Evolutionary conservation across 768 basidiomycete genomes (phyloP).

Genomic region (Amanita pseudoporphyria): DNA sequence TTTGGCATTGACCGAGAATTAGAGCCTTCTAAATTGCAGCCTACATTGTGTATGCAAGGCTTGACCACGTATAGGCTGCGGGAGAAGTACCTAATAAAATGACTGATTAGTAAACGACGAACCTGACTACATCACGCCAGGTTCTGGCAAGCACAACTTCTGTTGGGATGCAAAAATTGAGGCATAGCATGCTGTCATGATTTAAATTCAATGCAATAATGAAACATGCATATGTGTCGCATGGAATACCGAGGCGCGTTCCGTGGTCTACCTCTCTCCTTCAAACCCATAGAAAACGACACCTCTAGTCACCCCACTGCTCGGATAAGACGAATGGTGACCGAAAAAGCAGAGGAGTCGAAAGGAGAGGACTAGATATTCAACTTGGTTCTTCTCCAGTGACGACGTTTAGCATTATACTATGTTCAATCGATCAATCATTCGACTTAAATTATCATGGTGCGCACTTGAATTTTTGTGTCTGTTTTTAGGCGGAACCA

Average conservation of each 20-base stretch:
- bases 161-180: no score
- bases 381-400: constrained; percentile 99
- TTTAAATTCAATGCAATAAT: constrained; percentile 1
- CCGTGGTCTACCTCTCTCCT: not conserved
- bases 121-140: not conserved
- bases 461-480: constrained; percentile 80
- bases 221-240: constrained; percentile 1
- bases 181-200: not conserved
- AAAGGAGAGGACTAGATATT: constrained; percentile 54
- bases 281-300: constrained; percentile 1
- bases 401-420: constrained; percentile 95
- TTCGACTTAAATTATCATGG: constrained; percentile 5
- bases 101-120: not conserved
- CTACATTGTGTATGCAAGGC: no score
- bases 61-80: not conserved
- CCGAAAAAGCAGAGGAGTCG: not conserved
- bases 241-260: not conserved
- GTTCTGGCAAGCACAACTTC: no score
- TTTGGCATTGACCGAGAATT: not conserved
- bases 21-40: not conserved
- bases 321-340: not conserved
- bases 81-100: no score
- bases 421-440: constrained; percentile 17
- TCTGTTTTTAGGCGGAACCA: constrained; percentile 99
- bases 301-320: not conserved